phyloP scores from a whole-genome alignment of 2,329 filamentous ascomycete genomes.

The Ophiosphaerella narmari region DNA sequence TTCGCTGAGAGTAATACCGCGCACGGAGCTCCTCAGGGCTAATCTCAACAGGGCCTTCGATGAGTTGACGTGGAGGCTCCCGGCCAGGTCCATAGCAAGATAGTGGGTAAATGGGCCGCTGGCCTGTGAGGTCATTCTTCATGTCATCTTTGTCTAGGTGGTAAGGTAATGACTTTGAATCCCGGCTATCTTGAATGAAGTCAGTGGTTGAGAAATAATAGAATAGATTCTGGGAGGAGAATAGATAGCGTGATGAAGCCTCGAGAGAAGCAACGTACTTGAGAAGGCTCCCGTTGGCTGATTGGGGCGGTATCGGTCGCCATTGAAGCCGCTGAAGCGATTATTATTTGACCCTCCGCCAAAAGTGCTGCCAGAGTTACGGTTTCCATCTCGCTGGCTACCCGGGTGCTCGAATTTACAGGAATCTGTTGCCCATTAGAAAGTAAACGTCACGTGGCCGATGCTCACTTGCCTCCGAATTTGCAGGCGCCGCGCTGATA shows the following conservation, averaged over 20 bases:
- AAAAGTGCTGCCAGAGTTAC: constrained; percentile 30
- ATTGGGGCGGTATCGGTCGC: constrained; percentile 40
- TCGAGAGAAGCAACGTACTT: constrained; percentile 40
- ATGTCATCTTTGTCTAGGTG: constrained; percentile 38
- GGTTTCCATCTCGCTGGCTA: constrained; percentile 33
- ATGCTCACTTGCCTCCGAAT: constrained; percentile 60
- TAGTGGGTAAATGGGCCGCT: constrained; percentile 81
- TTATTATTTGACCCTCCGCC: constrained; percentile 36
- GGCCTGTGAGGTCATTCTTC: constrained; percentile 65
- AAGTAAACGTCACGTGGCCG: neutral
- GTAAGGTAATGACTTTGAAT: constrained; percentile 27
- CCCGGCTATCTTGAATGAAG: constrained; percentile 17
- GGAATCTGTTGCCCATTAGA: constrained; percentile 50
- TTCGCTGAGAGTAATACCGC: constrained; percentile 68
- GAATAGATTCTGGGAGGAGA: neutral
- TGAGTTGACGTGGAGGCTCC: constrained; percentile 79
- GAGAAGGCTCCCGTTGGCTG: constrained; percentile 43
- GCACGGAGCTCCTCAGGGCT: constrained; percentile 86
- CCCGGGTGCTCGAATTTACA: constrained; percentile 66
- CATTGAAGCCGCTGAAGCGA: constrained; percentile 60
- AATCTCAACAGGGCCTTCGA: constrained; percentile 81
- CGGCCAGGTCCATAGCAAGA: constrained; percentile 82
- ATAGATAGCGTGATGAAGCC: neutral
- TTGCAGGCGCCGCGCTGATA: constrained; percentile 69
- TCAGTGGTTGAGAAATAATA: neutral